phyloP scores from a whole-genome alignment of 495 filamentous ascomycete genomes.

The Bacidia rubella region DNA sequence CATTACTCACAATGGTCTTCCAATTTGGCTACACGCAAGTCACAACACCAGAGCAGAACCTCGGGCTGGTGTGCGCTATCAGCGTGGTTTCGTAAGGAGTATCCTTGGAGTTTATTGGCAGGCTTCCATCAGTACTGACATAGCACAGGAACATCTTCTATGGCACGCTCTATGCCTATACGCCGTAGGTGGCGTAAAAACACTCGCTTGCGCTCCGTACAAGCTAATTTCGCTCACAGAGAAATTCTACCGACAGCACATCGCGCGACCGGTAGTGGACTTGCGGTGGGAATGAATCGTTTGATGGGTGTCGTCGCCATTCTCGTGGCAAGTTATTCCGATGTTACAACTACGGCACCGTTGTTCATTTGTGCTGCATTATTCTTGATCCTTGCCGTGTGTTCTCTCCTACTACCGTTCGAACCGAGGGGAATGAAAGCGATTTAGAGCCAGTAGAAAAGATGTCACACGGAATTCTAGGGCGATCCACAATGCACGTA shows the following conservation, averaged over 20 bases:
- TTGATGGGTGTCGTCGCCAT: not conserved
- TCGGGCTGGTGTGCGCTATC: conserved; percentile 30
- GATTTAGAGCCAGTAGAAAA: not conserved
- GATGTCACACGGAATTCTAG: not conserved
- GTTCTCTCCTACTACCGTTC: not conserved
- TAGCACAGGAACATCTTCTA: conserved; percentile 34
- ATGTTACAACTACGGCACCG: not conserved
- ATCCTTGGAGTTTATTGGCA: not conserved
- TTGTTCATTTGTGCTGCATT: not conserved
- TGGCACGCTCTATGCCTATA: conserved; percentile 34
- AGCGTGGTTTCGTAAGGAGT: conserved; percentile 21
- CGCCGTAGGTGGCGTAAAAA: conserved; percentile 12
- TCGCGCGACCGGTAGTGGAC: conserved; percentile 29
- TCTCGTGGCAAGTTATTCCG: not conserved
- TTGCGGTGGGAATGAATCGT: conserved; percentile 25
- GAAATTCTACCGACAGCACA: conserved; percentile 31
- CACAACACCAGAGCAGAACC: conserved; percentile 27
- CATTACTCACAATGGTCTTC: conserved; percentile 29
- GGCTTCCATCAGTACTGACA: not conserved
- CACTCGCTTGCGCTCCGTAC: not conserved
- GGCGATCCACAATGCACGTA: not conserved
- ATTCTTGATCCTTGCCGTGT: not conserved
- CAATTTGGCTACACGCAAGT: conserved; percentile 34
- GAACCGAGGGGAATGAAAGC: not conserved
- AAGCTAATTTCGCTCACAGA: not conserved